These are phyloP conservation scores for Xylaria intraflava DNA, from an alignment of 495 filamentous ascomycete genomes.

Conservation along the genomic window DNA sequence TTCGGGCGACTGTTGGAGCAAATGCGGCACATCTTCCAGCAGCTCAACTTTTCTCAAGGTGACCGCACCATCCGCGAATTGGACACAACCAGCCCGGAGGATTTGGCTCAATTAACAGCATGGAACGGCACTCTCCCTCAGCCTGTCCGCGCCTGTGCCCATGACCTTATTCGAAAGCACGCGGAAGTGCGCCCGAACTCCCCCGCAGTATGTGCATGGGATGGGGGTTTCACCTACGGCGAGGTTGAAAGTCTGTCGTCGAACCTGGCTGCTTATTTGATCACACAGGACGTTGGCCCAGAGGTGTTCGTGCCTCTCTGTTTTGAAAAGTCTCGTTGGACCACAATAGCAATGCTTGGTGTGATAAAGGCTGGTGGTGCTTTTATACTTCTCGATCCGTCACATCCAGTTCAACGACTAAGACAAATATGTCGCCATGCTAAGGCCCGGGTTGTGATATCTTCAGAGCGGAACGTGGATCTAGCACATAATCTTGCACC, in stretches of 20 bases:
- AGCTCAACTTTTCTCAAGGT: not conserved
- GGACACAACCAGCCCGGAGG: not conserved
- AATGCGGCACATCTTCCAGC: constrained; percentile 1
- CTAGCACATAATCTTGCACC: not conserved
- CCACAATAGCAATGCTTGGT: constrained; percentile 48
- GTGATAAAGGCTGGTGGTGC: constrained; percentile 56
- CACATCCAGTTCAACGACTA: constrained; percentile 38
- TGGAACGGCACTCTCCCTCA: not conserved
- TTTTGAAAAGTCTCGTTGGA: constrained; percentile 52
- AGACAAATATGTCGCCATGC: not conserved
- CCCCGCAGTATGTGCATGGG: constrained; percentile 48
- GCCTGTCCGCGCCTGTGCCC: constrained; percentile 27
- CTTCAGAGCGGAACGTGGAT: not conserved
- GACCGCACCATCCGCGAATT: not conserved
- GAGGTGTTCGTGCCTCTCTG: constrained; percentile 51
- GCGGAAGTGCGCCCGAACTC: constrained; percentile 27
- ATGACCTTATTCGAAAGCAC: constrained; percentile 43
- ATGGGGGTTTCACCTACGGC: constrained; percentile 47
- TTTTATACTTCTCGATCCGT: constrained; percentile 52
- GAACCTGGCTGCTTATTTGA: constrained; percentile 26
- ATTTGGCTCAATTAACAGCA: not conserved
- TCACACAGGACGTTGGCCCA: constrained; percentile 41
- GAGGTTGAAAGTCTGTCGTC: constrained; percentile 38
- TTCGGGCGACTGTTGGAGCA: not conserved
- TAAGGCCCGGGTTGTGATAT: not conserved